Percentiles rank a stretch among this genome's conserved stretches.
These are phyloP conservation scores for Colletotrichum agaves DNA, from an alignment of 2,329 filamentous ascomycete genomes.

Conservation along the genomic window DNA sequence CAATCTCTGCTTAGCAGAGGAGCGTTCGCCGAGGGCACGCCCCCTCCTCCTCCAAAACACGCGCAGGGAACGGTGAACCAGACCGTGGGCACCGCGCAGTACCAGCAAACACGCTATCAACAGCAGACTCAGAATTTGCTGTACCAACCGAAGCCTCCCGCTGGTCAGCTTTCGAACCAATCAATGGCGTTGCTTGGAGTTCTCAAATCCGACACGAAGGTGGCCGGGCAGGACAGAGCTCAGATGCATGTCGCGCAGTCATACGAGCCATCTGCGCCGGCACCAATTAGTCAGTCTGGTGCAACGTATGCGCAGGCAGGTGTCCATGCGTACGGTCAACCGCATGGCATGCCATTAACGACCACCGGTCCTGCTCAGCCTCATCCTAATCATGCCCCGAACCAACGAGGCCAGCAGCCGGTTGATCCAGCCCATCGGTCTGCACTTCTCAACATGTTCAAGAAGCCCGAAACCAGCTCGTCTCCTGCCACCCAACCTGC, in stretches of 20 bases:
- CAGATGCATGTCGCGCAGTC: background rate
- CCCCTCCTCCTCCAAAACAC: constrained; percentile 35
- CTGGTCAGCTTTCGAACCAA: constrained; percentile 46
- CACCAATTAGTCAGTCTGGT: background rate
- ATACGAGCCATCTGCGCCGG: background rate
- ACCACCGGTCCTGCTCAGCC: background rate
- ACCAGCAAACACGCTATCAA: constrained; percentile 14
- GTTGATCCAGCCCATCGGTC: constrained; percentile 53
- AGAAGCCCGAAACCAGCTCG: constrained; percentile 48
- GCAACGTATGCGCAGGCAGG: constrained; percentile 2
- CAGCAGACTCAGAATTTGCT: constrained; percentile 36
- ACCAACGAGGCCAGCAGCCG: constrained; percentile 44
- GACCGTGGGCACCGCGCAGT: constrained; percentile 9
- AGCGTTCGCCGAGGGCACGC: constrained; percentile 32
- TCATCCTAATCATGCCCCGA: constrained; percentile 6
- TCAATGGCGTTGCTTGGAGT: constrained; percentile 52
- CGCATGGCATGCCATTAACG: background rate
- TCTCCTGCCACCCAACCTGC: constrained; percentile 15
- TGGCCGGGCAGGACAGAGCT: background rate
- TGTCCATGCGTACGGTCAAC: background rate
- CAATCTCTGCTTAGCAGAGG: constrained; percentile 39
- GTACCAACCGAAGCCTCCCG: constrained; percentile 36
- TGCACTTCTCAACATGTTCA: constrained; percentile 65
- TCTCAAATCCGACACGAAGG: constrained; percentile 48
- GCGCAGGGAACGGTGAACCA: constrained; percentile 22